Percentiles rank a stretch among this genome's conserved stretches.
phyloP scores from a whole-genome alignment of 306 rosid genomes.

The Datisca glomerata region DNA sequence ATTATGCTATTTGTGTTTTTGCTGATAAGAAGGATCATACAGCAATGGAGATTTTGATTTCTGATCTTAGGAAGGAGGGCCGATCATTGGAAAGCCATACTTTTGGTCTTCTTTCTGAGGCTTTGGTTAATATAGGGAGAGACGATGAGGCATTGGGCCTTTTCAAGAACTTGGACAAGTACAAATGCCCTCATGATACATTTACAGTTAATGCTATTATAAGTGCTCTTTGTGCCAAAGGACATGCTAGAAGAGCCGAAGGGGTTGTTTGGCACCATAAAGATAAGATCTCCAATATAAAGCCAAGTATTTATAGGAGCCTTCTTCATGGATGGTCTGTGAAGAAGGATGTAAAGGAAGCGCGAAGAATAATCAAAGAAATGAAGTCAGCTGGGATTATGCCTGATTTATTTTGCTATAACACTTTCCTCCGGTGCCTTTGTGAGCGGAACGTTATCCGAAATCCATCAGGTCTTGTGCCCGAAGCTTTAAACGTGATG shows the following conservation, averaged over 20 bases:
- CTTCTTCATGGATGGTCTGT: slow-evolving; percentile 73
- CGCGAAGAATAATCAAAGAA: slow-evolving; percentile 62
- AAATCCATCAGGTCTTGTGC: slow-evolving; percentile 81
- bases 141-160: slow-evolving; percentile 77
- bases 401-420: slow-evolving; percentile 66
- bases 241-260: slow-evolving; percentile 79
- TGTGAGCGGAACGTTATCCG: slow-evolving; percentile 47
- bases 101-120: slow-evolving; percentile 44
- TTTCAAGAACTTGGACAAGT: slow-evolving; percentile 61
- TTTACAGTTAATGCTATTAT: slow-evolving; percentile 52
- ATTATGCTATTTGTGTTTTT: slow-evolving; percentile 47
- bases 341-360: slow-evolving; percentile 73
- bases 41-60: slow-evolving; percentile 48
- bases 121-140: slow-evolving; percentile 46
- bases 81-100: slow-evolving; percentile 59
- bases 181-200: slow-evolving; percentile 47
- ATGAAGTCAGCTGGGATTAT: slow-evolving; percentile 47
- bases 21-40: slow-evolving; percentile 60
- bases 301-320: slow-evolving; percentile 47
- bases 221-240: slow-evolving; percentile 56
- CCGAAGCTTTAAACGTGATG: slow-evolving; percentile 74
- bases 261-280: slow-evolving; percentile 66
- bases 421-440: slow-evolving; percentile 64
- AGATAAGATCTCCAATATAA: slow-evolving; percentile 39
- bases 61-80: slow-evolving; percentile 50